phyloP scores from a whole-genome alignment of 768 basidiomycete species.

The Rubroboletus pulcherrimus region DNA sequence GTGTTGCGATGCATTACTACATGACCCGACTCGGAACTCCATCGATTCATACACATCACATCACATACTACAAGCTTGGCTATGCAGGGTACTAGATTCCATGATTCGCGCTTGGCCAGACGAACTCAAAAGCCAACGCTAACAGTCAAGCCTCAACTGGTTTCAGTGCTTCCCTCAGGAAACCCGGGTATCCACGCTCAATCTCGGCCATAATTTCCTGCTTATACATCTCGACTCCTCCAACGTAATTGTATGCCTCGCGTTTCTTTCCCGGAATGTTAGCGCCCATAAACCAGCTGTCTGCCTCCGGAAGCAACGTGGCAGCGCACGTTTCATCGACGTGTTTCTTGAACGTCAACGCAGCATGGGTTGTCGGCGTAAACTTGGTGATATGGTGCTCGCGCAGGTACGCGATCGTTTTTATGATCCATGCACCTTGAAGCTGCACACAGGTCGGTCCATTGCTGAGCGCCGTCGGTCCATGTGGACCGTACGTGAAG shows the following conservation, averaged over 20 bases:
- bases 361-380: slow-evolving; percentile 4
- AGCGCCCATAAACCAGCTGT: slow-evolving; percentile 7
- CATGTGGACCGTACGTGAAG: slow-evolving; percentile 10
- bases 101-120: no score
- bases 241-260: background rate
- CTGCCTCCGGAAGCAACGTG: background rate
- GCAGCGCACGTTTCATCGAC: background rate
- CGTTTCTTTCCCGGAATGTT: slow-evolving; percentile 9
- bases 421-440: slow-evolving; percentile 7
- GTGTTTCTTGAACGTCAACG: slow-evolving; percentile 9
- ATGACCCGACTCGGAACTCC: no score
- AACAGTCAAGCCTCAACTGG: no score
- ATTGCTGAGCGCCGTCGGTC: slow-evolving; percentile 9
- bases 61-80: no score
- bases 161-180: background rate
- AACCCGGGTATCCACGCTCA: slow-evolving; percentile 2
- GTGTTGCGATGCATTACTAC: no score
- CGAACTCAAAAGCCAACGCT: no score
- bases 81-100: no score
- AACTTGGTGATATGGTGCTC: slow-evolving; percentile 14
- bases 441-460: slow-evolving; percentile 3
- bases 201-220: slow-evolving; percentile 4
- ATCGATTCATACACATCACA: no score
- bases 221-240: background rate
- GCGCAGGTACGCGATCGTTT: slow-evolving; percentile 9